phyloP scores from a whole-genome alignment of 225 moss, liverwort and hornwort genomes.

The Sphagnum contortum region DNA sequence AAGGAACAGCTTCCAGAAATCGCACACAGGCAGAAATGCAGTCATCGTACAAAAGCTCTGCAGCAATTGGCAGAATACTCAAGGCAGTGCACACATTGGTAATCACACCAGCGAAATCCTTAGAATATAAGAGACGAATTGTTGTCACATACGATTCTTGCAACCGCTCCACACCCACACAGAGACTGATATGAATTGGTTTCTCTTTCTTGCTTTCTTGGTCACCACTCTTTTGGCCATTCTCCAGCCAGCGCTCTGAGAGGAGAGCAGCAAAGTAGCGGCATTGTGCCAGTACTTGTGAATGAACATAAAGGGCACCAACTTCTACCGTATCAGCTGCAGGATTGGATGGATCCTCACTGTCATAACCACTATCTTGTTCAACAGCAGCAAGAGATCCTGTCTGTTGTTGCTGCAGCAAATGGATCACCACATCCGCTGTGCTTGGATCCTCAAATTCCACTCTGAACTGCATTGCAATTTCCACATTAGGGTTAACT shows the following conservation, averaged over 20 bases:
- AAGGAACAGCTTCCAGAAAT: slow-evolving; percentile 78
- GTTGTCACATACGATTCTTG: slow-evolving; percentile 43
- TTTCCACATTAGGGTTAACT: slow-evolving; percentile 1
- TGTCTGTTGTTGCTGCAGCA: slow-evolving; percentile 29
- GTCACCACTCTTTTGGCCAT: slow-evolving; percentile 6
- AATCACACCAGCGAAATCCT: slow-evolving; percentile 50
- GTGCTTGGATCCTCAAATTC: slow-evolving; percentile 57
- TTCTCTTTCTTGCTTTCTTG: slow-evolving; percentile 15
- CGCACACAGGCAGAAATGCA: slow-evolving; percentile 64
- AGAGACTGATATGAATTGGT: slow-evolving; percentile 41
- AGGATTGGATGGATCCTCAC: slow-evolving; percentile 8
- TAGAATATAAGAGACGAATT: slow-evolving; percentile 61
- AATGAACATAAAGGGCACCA: slow-evolving; percentile 41
- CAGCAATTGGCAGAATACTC: slow-evolving; percentile 65
- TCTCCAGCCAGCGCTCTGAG: slow-evolving; percentile 74
- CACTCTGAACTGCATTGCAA: slow-evolving; percentile 19
- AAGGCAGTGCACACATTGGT: slow-evolving; percentile 47
- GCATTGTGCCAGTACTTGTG: slow-evolving; percentile 48
- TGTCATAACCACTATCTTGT: slow-evolving; percentile 16
- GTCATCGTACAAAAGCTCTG: slow-evolving; percentile 69
- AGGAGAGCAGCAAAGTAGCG: slow-evolving; percentile 83
- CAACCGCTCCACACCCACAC: slow-evolving; percentile 24
- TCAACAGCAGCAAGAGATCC: slow-evolving; percentile 3
- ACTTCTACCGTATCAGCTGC: slow-evolving; percentile 2
- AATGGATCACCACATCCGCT: slow-evolving; percentile 56